Base-by-base conservation (phyloP, 441 rosid genomes). In the Kokia cookei region DNA sequence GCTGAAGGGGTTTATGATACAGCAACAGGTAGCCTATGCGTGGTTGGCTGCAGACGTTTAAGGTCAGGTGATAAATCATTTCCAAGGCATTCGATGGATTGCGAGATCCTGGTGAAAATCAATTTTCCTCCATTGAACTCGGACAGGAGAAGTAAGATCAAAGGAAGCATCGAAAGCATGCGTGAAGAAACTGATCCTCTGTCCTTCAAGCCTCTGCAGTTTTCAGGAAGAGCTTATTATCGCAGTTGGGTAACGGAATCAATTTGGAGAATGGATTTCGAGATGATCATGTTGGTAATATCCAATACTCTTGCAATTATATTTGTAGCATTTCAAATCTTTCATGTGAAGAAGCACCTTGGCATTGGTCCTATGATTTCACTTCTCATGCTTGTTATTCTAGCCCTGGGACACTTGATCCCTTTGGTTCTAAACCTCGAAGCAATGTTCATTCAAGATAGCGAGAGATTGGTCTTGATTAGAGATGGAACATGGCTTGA, bases 1-100 rank as follows among this genome's bases (percentile, higher is more conserved):
- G 80, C 84, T 15, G 86, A 83, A 74, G 86, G 86, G 26, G 47
- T 76, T 26, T 83, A 83, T 55, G 60, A 83, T 79, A 19, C 71
- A 1, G 45, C 58, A 14, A 83, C 77, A 5, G 86, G 86, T 5
- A 15, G 32, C 50, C 74, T 81, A 4, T 78, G 82, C 65, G 76
- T 83, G 84, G 74, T 81, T 51, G 86, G 82, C 22, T 83, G 86
- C 64, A 74, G 69, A 58, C 32, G 47, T 9, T 54, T 74, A 6
- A 60, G 26, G 55, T 35, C 58, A 4, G 42, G 7, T 12, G 42
- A 19, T 57, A 69, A 53, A 35, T 10, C 58, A 27, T 37, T 11
- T 62, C 7, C 17, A 62, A 35, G 2, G 4, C 73, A 35, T 53
- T 61, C 78, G 13, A 27, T 29, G 72, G 87, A 86, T 76, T 84